These are phyloP conservation scores for Corchorus olitorius DNA, from an alignment of 345 rosid species.

Conservation along the genomic window DNA sequence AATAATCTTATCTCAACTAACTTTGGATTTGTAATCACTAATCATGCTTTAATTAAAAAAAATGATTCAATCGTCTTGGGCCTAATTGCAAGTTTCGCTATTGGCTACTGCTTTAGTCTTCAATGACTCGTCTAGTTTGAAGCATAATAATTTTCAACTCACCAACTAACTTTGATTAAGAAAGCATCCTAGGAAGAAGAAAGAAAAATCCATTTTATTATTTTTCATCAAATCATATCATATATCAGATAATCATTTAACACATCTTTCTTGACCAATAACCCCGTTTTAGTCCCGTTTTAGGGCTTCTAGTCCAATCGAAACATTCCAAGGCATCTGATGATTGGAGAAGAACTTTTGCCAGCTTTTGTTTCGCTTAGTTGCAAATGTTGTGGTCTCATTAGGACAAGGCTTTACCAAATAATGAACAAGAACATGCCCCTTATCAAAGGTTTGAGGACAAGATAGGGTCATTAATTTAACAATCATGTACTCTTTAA, in stretches of 20 bases:
- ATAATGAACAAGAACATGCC: not conserved
- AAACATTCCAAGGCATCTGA: not conserved
- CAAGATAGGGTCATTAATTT: not conserved
- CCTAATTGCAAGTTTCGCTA: too few species aligned
- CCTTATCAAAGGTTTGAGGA: not conserved
- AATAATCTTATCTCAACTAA: too few species aligned
- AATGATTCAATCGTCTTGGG: too few species aligned
- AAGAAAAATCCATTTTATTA: not conserved
- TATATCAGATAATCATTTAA: not conserved
- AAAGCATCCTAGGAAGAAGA: not conserved
- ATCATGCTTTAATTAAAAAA: not conserved
- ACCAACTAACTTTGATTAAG: not conserved
- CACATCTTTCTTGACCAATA: not conserved
- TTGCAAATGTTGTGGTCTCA: conserved; percentile 13
- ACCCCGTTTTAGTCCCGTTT: not conserved
- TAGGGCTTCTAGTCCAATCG: not conserved
- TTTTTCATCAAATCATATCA: not conserved
- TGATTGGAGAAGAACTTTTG: not conserved
- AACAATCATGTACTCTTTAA: not conserved
- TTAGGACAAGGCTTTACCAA: conserved; percentile 5
- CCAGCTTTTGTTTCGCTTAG: conserved; percentile 8
- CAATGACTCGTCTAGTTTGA: not conserved
- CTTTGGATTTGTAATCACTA: too few species aligned
- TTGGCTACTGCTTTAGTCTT: too few species aligned
- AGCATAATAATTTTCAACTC: not conserved